Base-by-base conservation (phyloP, 169 alveolate genomes). In the Babesia sp. region DNA sequence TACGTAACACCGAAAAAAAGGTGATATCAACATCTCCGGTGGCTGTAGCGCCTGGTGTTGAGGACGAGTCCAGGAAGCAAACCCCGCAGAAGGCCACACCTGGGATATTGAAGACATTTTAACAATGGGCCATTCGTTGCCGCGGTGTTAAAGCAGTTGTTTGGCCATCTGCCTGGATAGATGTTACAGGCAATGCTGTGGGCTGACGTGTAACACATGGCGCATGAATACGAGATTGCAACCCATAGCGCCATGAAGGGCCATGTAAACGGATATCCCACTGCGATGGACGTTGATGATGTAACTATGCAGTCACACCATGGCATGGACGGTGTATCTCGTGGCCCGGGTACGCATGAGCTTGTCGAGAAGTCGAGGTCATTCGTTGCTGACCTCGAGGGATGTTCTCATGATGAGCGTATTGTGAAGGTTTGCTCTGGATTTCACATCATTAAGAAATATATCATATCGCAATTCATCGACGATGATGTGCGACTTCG, bases 401-500 rank as follows among this genome's bases (percentile, higher is more conserved):
- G 24, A 1, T 12, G 45, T 42, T 26, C 63, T 31, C 33, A 20
- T 4, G 45, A 29, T 3, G 64, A 48, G 14, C 63, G 29, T 2
- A 61, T 64, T n/a, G 61, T 18, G 11, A 45, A 33, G 63, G 24
- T 64, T 37, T 29, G 14, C 48, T 34, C 31, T 3, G 34, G 63
- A 3, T 50, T 64, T 20, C 45, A 41, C 31, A 31, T 12, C 44
- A 36, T 64, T 12, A 64, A 64, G 61, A 42, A 22, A 14, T 9
- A 33, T 39, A 1, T 64, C 3, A 11, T 3, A n/a, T 64, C 74
- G 33, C 45, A 33, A 18, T 4, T 18, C 2, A 3, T 39, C 2
- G 42, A 64, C 48, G 59, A 48, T 16, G 61, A 28, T 8, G 50
- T 64, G 28, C 48, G 48, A 36, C n/a, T 4, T 7, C 31, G 22